phyloP scores from a whole-genome alignment of 208 protist species.

The Balamuthia mandrillaris region DNA sequence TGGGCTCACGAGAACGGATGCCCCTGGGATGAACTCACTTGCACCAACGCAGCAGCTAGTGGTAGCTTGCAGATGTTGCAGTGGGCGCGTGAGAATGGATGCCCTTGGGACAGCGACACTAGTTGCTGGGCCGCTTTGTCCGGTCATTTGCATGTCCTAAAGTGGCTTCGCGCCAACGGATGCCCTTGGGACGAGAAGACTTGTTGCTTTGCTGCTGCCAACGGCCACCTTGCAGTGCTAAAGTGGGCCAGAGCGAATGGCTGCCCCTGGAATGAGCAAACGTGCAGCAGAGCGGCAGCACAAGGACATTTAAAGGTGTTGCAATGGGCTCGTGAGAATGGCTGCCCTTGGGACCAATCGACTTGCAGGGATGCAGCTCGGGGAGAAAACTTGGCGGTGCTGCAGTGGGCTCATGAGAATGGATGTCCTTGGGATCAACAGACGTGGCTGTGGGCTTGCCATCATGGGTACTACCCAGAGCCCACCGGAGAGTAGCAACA shows the following conservation, averaged over 20 bases:
- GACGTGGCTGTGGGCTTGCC: too few relatives aligned
- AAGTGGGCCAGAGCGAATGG: neutral
- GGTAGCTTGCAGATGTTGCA: neutral
- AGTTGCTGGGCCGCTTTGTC: neutral
- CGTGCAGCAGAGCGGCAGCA: too few relatives aligned
- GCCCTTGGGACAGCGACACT: neutral
- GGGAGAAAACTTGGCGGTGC: too few relatives aligned
- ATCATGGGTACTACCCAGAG: too few relatives aligned
- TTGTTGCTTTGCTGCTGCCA: neutral
- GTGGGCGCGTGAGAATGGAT: neutral
- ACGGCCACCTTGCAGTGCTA: neutral
- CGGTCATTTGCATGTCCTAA: neutral
- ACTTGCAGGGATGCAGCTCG: too few relatives aligned
- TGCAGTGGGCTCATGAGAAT: too few relatives aligned
- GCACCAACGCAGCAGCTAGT: neutral
- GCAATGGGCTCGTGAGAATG: too few relatives aligned
- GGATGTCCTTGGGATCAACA: too few relatives aligned
- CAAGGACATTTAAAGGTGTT: too few relatives aligned
- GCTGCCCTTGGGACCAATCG: too few relatives aligned
- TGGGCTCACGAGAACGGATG: neutral
- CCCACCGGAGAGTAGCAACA: too few relatives aligned
- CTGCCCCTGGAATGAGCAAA: neutral
- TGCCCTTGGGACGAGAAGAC: neutral
- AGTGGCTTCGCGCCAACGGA: neutral
- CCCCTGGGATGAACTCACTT: neutral